Base-by-base conservation (phyloP, 2,329 filamentous ascomycete species). In the Colletotrichum australisinense region DNA sequence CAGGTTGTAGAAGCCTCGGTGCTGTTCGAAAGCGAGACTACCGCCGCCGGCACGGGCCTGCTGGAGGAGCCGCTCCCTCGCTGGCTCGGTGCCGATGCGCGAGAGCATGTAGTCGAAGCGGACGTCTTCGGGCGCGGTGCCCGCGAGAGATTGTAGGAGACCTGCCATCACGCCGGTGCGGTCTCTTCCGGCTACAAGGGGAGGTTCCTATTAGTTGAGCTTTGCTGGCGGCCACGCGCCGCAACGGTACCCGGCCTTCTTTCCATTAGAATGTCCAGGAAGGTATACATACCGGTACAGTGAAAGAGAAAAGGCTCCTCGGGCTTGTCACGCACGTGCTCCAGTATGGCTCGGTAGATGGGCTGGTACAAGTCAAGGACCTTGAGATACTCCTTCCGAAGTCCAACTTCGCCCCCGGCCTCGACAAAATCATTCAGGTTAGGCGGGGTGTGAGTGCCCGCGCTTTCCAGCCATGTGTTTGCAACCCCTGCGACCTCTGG, bases 51-150 rank as follows among this genome's bases (percentile, higher is more conserved):
- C 76, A 72, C 83, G 77, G 14, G 86, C 84, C 67, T 85, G 86
- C 5, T 79, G 76, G 14, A 88, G 74, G 5, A 90, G 84, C 75
- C 83, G 81, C 71, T 86, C 83, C 24, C 88, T 86, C 7, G 85
- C 86, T 30, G 85, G 84, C 79, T 90, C 88, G 0, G 82, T 84
- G 35, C 88, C 88, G 73, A 90, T 83, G 32, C 88, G 84, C 11
- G 88, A 89, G 32, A 90, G 82, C 79, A 89, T 81, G 80, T 87
- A 90, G 80, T 90, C 88, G 56, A 86, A 79, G 24, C 80, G 76
- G 42, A 88, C 80, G 14, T 78, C 80, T 28, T 88, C 83, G 12
- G 80, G 75, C 5, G 83, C 75, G 28, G 85, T 84, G 35, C 87
- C 88, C 1, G 87, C 86, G 16, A 90, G 82, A n/a, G 80, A 81